Evolutionary conservation across 805 yeast genomes (phyloP).

Genomic region (Saccharomycopsis guyanensis): DNA sequence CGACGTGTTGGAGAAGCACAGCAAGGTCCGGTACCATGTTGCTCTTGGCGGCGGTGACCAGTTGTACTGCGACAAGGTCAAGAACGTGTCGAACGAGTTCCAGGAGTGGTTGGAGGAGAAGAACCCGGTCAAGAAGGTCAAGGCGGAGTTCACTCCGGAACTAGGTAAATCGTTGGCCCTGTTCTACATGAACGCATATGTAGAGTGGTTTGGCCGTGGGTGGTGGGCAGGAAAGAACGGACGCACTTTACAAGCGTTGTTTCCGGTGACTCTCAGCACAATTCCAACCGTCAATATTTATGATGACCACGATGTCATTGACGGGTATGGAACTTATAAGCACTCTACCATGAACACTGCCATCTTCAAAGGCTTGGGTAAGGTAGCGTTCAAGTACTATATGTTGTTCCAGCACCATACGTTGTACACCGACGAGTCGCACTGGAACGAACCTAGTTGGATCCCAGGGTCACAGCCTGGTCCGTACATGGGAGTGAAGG

Average conservation of each 20-base stretch:
- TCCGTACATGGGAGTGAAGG: constrained; percentile 57
- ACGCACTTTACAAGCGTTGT: constrained; percentile 54
- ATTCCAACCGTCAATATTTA: constrained; percentile 82
- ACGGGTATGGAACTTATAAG: constrained; percentile 87
- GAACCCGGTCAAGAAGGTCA: constrained; percentile 39
- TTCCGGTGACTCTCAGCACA: constrained; percentile 69
- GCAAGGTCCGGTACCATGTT: constrained; percentile 64
- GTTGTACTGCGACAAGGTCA: constrained; percentile 79
- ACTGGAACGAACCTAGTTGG: constrained; percentile 47
- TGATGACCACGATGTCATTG: constrained; percentile 96
- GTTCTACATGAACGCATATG: constrained; percentile 66
- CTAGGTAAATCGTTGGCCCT: constrained; percentile 48
- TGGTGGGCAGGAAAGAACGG: constrained; percentile 70
- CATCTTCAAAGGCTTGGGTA: constrained; percentile 66
- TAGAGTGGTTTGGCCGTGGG: constrained; percentile 88
- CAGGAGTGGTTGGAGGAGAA: constrained; percentile 56
- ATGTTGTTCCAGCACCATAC: constrained; percentile 88
- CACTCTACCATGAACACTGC: constrained; percentile 67
- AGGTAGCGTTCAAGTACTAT: constrained; percentile 75
- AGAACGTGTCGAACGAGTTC: constrained; percentile 44
- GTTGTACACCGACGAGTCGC: constrained; percentile 35
- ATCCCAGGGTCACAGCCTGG: constrained; percentile 51
- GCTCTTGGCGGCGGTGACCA: constrained; percentile 99
- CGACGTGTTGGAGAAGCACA: constrained; percentile 70
- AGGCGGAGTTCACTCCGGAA: constrained; percentile 38